phyloP scores from a whole-genome alignment of 2,329 filamentous ascomycete genomes.

The Penicillium expansum region DNA sequence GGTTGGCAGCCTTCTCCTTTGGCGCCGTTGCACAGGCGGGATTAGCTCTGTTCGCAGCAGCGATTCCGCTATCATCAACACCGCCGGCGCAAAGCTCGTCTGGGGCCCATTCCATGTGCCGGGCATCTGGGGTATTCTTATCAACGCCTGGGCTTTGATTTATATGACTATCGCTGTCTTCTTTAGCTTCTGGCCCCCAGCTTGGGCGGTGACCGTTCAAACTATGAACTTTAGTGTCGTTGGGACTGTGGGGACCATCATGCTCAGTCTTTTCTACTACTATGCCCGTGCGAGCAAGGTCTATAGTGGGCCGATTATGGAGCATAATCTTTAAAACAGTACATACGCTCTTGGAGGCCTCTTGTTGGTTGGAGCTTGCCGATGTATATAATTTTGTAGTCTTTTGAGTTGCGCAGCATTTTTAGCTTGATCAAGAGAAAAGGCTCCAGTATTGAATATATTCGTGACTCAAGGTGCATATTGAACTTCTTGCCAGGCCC shows the following conservation, averaged over 20 bases:
- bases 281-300: constrained; percentile 32
- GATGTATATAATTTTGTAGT: not conserved
- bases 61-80: constrained; percentile 24
- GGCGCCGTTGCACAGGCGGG: constrained; percentile 25
- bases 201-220: constrained; percentile 34
- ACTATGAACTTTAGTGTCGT: constrained; percentile 50
- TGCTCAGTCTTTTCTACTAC: constrained; percentile 45
- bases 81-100: constrained; percentile 27
- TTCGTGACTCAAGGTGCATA: too few relatives aligned
- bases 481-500: too few relatives aligned
- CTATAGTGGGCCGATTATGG: constrained; percentile 34
- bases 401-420: not conserved
- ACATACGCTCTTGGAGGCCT: too few relatives aligned
- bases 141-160: constrained; percentile 46
- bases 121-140: constrained; percentile 38
- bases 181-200: constrained; percentile 50
- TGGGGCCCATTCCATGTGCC: constrained; percentile 33
- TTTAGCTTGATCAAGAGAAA: too few relatives aligned
- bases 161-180: constrained; percentile 50
- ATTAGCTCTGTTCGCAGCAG: constrained; percentile 18
- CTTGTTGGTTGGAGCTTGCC: not conserved
- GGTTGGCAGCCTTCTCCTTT: constrained; percentile 28
- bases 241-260: constrained; percentile 42
- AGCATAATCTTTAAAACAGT: not conserved
- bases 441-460: too few relatives aligned